Base-by-base conservation (phyloP, 208 protist species). In the Leishmania turanica region DNA sequence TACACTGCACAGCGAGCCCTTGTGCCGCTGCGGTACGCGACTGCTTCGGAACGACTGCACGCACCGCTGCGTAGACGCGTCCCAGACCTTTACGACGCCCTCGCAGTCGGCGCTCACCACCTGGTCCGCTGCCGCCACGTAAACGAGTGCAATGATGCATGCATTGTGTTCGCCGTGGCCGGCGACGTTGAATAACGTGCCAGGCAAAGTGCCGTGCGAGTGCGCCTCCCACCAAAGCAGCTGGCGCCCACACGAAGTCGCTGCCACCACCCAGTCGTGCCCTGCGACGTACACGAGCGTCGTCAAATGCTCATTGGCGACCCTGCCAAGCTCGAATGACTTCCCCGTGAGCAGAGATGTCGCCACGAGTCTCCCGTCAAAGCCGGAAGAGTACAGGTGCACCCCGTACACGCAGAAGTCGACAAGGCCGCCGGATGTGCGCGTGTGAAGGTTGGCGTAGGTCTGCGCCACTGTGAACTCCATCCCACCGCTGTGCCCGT, bases 41-140 rank as follows among this genome's bases (percentile, higher is more conserved):
- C 31, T 75, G 66, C 78, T 71, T 15, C 86, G 86, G 19, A 95
- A 80, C 9, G 87, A 93, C 84, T 98, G 96, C 34, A 93, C 79
- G 69, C 96, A 98, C 72, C 76, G 79, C 56, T 93, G 85, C 15
- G 86, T 88, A 34, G 88, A 84, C 42, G 96, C 77, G 79, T 98
- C 96, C 96, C 96, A 98, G 58, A 97, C 87, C 68, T 94, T 95
- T 45, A 97, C 85, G 37, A 85, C 73, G 27, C 96, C 93, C 15
- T 82, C 79, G 62, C 72, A 81, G 78, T 98, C 96, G 27, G 85
- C 87, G 17, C 90, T 96, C 53, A 97, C 85, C 31, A 96, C 76
- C 71, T 96, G 90, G 21, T 93, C 89, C 7, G 89, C 70, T 68
- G 90, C 87, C 17, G 72, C 84, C 40, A 93, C 81, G 72, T 89